These are phyloP conservation scores for Pichiaceae sp. DNA, from an alignment of 1,139 yeast species.

Conservation along the genomic window DNA sequence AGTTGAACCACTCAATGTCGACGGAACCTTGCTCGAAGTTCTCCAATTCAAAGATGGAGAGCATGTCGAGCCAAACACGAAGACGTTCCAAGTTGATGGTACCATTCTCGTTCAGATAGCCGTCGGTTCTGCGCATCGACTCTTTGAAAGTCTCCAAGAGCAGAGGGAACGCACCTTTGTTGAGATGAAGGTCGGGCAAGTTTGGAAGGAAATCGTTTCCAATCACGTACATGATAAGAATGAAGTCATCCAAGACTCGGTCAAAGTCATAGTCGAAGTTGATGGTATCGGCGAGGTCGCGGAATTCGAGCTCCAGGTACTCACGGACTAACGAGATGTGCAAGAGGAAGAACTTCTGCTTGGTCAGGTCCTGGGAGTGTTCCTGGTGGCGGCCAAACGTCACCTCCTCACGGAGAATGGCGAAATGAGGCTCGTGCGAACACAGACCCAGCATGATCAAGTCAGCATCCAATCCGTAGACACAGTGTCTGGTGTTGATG, in stretches of 20 bases:
- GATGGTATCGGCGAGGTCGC: slow-evolving; percentile 51
- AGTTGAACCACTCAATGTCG: slow-evolving; percentile 88
- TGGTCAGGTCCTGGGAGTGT: slow-evolving; percentile 50
- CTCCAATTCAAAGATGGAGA: slow-evolving; percentile 69
- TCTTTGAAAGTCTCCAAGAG: slow-evolving; percentile 82
- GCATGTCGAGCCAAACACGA: slow-evolving; percentile 61
- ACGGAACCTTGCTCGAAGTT: slow-evolving; percentile 74
- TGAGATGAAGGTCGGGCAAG: slow-evolving; percentile 85
- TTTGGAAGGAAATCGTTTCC: slow-evolving; percentile 99
- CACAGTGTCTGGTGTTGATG: slow-evolving; percentile 87
- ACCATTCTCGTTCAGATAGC: slow-evolving; percentile 81
- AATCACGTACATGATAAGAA: slow-evolving; percentile 84
- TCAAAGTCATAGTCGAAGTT: slow-evolving; percentile 78
- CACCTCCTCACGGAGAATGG: slow-evolving; percentile 92
- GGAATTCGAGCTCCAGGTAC: slow-evolving; percentile 80
- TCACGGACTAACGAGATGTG: slow-evolving; percentile 87
- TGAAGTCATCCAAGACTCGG: slow-evolving; percentile 84
- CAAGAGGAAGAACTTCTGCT: slow-evolving; percentile 73
- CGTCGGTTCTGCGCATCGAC: slow-evolving; percentile 65
- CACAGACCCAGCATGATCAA: slow-evolving; percentile 94
- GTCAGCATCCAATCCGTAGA: slow-evolving; percentile 97
- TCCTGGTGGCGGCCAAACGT: slow-evolving; percentile 55
- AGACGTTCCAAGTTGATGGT: slow-evolving; percentile 67
- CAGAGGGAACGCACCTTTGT: slow-evolving; percentile 93
- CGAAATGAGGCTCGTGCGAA: slow-evolving; percentile 94